Conservation (phyloP, 371 early-diverging fungal species). For the Mortierella sp. region DNA sequence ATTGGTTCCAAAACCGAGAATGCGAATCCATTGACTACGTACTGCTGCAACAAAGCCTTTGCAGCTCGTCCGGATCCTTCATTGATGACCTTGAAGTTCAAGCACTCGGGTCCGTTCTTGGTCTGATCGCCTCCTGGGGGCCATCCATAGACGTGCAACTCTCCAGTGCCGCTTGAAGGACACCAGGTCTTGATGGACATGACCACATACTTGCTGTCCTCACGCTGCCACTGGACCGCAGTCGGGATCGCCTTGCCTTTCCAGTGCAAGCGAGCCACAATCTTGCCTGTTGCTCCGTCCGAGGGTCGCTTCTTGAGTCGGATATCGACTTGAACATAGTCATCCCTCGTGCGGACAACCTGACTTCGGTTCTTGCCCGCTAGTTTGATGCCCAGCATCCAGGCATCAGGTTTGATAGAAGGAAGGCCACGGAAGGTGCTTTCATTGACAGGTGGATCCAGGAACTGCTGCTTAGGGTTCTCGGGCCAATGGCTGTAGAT, state of each 20-base stretch:
- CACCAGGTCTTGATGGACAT: conserved; percentile 47
- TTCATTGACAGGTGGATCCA: conserved; percentile 53
- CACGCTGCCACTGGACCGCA: conserved; percentile 32
- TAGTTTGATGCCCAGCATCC: conserved; percentile 43
- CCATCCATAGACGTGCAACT: conserved; percentile 52
- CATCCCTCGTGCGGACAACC: conserved; percentile 35
- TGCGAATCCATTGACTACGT: conserved; percentile 50
- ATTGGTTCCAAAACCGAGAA: conserved; percentile 53
- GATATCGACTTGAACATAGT: conserved; percentile 39
- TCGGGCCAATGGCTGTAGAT: conserved; percentile 60
- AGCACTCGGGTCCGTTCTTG: conserved; percentile 50
- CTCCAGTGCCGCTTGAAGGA: conserved; percentile 35
- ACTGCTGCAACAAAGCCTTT: conserved; percentile 45
- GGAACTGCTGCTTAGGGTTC: conserved; percentile 55
- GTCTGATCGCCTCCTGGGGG: conserved; percentile 55
- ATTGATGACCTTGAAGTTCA: conserved; percentile 44
- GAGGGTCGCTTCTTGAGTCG: conserved; percentile 47
- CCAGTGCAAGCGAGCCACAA: conserved; percentile 47
- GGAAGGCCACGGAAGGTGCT: conserved; percentile 50
- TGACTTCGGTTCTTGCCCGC: conserved; percentile 39
- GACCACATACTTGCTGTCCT: conserved; percentile 44
- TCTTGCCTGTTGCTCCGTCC: conserved; percentile 49
- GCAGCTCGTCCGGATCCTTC: conserved; percentile 44
- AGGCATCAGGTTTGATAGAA: conserved; percentile 48
- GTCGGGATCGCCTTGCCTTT: conserved; percentile 36